Base-by-base conservation (phyloP, 2,329 filamentous ascomycete species). In the Penicillium sp. region DNA sequence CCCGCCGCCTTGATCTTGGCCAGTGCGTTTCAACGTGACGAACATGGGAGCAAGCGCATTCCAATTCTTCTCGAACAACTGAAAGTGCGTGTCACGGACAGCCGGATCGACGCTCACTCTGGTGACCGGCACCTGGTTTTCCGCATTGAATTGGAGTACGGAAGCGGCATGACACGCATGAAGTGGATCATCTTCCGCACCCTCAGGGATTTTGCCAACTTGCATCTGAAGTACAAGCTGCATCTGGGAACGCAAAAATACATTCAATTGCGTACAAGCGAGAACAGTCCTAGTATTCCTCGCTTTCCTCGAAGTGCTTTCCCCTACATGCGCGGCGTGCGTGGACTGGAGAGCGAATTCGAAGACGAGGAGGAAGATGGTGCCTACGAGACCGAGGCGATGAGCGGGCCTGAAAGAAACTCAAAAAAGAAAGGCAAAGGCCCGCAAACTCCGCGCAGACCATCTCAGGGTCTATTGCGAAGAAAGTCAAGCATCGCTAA, bases 11-110 rank as follows among this genome's bases (percentile, higher is more conserved):
- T 98, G 49, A 95, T 98, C 69, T 75, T 98, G 45, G 93, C 93
- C 6, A 96, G 90, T 64, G 96, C 97, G 88, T 93, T 97, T 60
- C 93, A 97, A 71, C 81, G 93, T 48, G 93, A 98, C 60, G 93
- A 98, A 69, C 88, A 96, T 60, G 90, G 91, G 42, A 93, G 95
- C 69, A 93, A 88, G 71, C 84, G 90, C 50, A 95, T 98, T 48
- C 93, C 93, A 0, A 90, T 98, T 45, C 80, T 98, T 3, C 78
- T 98, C 5, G 93, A 98, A 68, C 93, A 98, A 72, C 78, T 98
- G 50, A 95, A 95, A 67, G 78, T 98, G 50, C 83, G 80, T 48
- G 86, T 98, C 50, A 85, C 83, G 7, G 88, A 96, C 61, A 95
- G 89, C 60, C 82, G 83, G 9, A 80, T 83, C 51, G 82, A 86